Base-by-base conservation (phyloP, 2,329 filamentous ascomycete genomes). In the Penicillium sp. region DNA sequence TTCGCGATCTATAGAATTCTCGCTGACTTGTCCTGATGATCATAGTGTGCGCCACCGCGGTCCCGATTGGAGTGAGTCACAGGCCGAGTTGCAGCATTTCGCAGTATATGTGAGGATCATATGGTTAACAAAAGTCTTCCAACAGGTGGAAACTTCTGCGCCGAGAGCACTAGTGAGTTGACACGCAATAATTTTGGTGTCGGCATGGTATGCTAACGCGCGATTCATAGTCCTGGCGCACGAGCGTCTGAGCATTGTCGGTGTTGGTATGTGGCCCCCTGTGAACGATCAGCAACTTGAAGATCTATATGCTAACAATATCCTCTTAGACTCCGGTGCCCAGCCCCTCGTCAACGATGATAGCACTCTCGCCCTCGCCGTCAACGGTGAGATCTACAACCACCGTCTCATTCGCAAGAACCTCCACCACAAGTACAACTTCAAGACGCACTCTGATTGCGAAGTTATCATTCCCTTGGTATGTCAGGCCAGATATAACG, bases 381-480 rank as follows among this genome's bases (percentile, higher is more conserved):
- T 97, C 85, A 99, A 99, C 78, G 94, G 94, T 78, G 94, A 99
- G 76, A 99, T 99, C 75, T 99, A 99, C 84, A 99, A 99, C 86
- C 94, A 99, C 80, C 89, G 93, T 73, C 85, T 96, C 70, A 83
- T 99, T 71, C 89, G 94, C 73, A 97, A 97, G 80, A 81, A 82
- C 68, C 81, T 97, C 69, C 90, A 90, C 78, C 85, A 81, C 58
- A 84, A 87, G 37, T 97, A 97, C 78, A 88, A 92, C 77, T 99
- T 97, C 87, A 97, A 97, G 87, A 99, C 94, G 64, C 89, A 94
- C 72, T 97, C 93, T 37, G 94, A 99, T 73, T 99, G 94, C 78
- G 94, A 99, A 78, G 93, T 99, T 73, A 96, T 99, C 77, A 96
- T 99, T 72, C 94, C 95, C 65, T 77, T 99, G 82, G 91, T 95